Percentiles rank a stretch among this genome's conserved stretches.
Conservation (phyloP, 1,284 basidiomycete species). For the Tetrapyrgos nigripes region DNA sequence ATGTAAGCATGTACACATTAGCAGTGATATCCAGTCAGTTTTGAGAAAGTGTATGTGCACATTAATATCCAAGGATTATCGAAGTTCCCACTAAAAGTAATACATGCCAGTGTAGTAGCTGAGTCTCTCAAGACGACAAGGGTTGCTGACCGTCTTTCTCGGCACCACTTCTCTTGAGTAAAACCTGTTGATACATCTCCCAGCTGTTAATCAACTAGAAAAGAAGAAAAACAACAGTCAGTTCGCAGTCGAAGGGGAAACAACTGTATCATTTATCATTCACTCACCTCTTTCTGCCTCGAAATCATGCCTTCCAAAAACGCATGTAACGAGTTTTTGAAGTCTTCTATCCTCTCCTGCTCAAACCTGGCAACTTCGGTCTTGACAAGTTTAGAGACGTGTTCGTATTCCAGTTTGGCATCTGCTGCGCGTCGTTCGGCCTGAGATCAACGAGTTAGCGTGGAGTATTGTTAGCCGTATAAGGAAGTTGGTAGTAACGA, state of each 20-base stretch:
- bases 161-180: constrained; percentile 57
- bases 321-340: constrained; percentile 77
- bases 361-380: constrained; percentile 94
- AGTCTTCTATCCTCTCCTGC: constrained; percentile 89
- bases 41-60: no score
- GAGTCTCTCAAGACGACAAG: no score
- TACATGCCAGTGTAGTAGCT: no score
- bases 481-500: constrained; percentile 8
- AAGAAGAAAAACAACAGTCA: constrained; percentile 1
- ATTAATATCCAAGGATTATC: no score
- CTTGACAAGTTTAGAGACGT: constrained; percentile 88
- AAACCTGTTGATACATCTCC: constrained; percentile 75
- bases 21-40: no score
- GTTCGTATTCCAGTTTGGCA: constrained; percentile 87
- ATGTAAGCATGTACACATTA: no score
- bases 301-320: constrained; percentile 86
- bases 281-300: constrained; percentile 81
- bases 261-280: no score
- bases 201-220: constrained; percentile 68
- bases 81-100: no score
- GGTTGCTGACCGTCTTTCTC: neutral
- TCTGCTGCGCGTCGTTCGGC: constrained; percentile 85
- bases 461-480: no score
- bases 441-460: constrained; percentile 43
- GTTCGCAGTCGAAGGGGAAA: no score